Evolutionary conservation across 2,329 filamentous ascomycete genomes (phyloP), one percentile per base, ranked within the genome.

Genomic region (Coniella lustricola): DNA sequence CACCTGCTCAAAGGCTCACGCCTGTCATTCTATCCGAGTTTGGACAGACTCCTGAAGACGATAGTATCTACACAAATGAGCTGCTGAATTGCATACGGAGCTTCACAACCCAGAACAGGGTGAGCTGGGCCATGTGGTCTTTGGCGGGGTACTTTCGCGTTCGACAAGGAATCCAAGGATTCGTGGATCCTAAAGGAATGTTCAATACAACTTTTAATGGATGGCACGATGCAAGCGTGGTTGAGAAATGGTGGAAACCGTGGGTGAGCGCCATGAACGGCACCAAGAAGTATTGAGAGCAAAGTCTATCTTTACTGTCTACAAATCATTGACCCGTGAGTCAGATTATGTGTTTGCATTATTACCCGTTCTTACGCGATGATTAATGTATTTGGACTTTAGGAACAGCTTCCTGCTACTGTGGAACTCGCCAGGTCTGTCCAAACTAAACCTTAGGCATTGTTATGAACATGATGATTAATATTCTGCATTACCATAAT

Each of bases 51-150:
- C 70, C 74, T 12, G 32, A 34, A 55, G 65, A 70, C 46, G 55
- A 55, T 1, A 62, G 59, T 46, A 53, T 73, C 17, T 65, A 72
- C 55, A 66, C 67, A 48, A 63, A 69, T 52, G 67, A 65, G n/a
- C 61, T 75, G 48, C 67, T 70, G 58, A 66, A 66, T 39, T 76
- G 72, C 54, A 56, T 75, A 48, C 60, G 62, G 29, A 64, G 67
- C 18, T 75, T 66, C 59, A 73, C 72, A 13, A 56, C 63, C 43
- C 61, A 66, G 55, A 61, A 75, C 53, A 54, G 62, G 29, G 62
- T 75, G 33, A 70, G 68, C 59, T 75, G 72, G 72, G 68, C 70
- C 56, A 67, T 72, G 62, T 75, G 73, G 71, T 60, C 63, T 44
- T 58, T 74, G 37, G 71, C 72, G 0, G 73, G 72, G 0, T 70